phyloP scores from a whole-genome alignment of 768 basidiomycete species.

The Tricholoma matsutake region DNA sequence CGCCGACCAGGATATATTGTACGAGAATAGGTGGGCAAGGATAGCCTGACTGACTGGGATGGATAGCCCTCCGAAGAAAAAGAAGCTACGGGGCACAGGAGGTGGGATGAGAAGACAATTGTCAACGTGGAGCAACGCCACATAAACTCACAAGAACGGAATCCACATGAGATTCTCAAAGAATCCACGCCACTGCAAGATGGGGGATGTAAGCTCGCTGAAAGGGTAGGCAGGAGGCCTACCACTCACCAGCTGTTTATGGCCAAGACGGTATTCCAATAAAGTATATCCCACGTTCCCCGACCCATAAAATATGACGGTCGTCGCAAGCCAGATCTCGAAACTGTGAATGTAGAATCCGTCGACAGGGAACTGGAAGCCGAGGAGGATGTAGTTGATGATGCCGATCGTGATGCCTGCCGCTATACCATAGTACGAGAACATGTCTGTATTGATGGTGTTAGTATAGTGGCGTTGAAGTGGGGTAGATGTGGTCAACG shows the following conservation, averaged over 20 bases:
- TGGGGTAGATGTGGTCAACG: slow-evolving; percentile 18
- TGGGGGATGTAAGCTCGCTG: not conserved
- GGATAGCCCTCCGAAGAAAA: slow-evolving; percentile 74
- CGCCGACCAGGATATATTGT: slow-evolving; percentile 56
- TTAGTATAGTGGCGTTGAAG: not conserved
- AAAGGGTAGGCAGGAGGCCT: slow-evolving; percentile 13
- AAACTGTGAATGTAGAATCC: slow-evolving; percentile 77
- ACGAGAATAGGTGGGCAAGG: slow-evolving; percentile 60
- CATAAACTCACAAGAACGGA: slow-evolving; percentile 65
- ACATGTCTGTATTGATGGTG: slow-evolving; percentile 39
- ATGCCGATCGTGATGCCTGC: slow-evolving; percentile 62
- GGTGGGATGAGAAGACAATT: not conserved
- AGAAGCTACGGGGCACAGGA: slow-evolving; percentile 46
- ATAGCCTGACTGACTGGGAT: slow-evolving; percentile 69
- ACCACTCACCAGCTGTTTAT: slow-evolving; percentile 42
- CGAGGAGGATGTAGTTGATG: slow-evolving; percentile 74
- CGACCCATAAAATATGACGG: slow-evolving; percentile 73
- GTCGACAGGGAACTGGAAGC: slow-evolving; percentile 70
- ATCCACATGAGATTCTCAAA: slow-evolving; percentile 63
- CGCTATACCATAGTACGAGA: slow-evolving; percentile 65
- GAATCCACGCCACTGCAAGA: slow-evolving; percentile 40
- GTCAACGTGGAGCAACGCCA: not conserved
- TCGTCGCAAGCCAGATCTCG: slow-evolving; percentile 77
- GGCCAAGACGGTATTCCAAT: slow-evolving; percentile 69
- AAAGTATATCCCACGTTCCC: slow-evolving; percentile 72